Evolutionary conservation across 257 asterid species (phyloP), one percentile per base, ranked within the genome.

Genomic region (Jasminum sambac): DNA sequence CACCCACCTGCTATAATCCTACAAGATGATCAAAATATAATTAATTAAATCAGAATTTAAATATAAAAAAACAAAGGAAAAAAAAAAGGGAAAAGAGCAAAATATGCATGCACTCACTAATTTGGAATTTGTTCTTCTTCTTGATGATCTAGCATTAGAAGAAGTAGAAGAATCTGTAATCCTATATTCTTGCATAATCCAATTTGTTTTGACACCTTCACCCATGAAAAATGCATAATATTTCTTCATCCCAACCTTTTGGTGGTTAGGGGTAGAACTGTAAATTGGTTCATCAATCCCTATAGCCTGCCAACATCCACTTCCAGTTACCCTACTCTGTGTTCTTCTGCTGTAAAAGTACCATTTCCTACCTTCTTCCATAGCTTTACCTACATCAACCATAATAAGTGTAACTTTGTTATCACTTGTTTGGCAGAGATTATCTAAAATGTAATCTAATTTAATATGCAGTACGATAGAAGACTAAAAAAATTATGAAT

Each of bases 321-420:
- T 95, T 9, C 73, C 87, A 0, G 86, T 84, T 0, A 84, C 63
- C 68, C 99, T 79, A 61, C 75, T 88, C 4, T 85, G 87, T 24
- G 98, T 83, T 68, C 90, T 95, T 83, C 99, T 71, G 77, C 98
- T 91, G 65, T 89, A 95, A 70, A 83, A 95, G 69, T 95, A 95
- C 96, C 96, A 95, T 72, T 86, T 91, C 69, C 82, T 89, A 5
- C 97, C 98, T 83, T 95, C 99, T 8, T 63, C 85, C 98, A 95
- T 95, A 68, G 99, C 98, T 75, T 91, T 90, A 21, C 98, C 99
- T 95, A 48, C 76, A 72, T n/a, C 58, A 48, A 8, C 16, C 17
- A 44, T n/a, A 44, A 16, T 5, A 44, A 14, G 16, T 17, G 6
- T 8, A 16, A 5, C 5, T 44, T n/a, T 17, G 17, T 48, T 16